Evolutionary conservation across 225 moss, liverwort and hornwort genomes (phyloP).

Genomic region (Pseudoscleropodium purum): DNA sequence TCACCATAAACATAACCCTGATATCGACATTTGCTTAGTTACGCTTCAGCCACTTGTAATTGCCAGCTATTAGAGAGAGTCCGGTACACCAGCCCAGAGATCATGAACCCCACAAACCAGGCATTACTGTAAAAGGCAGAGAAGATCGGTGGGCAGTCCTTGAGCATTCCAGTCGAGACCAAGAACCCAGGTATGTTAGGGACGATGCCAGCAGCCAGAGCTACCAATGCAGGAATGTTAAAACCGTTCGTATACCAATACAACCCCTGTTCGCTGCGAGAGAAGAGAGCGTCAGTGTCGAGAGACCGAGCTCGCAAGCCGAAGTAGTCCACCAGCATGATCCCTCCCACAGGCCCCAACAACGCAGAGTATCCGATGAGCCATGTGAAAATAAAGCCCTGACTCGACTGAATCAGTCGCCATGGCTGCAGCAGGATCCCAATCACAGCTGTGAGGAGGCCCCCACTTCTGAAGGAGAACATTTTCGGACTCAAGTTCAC

Average conservation of each 20-base stretch:
- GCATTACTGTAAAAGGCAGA: constrained; percentile 59
- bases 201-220: constrained; percentile 53
- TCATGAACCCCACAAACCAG: constrained; percentile 75
- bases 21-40: neutral
- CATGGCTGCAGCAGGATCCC: constrained; percentile 76
- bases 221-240: constrained; percentile 58
- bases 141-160: constrained; percentile 28
- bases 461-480: constrained; percentile 62
- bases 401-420: constrained; percentile 74
- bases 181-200: constrained; percentile 80
- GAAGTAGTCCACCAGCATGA: constrained; percentile 77
- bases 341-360: constrained; percentile 80
- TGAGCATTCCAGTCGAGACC: constrained; percentile 25
- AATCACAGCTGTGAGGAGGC: constrained; percentile 51
- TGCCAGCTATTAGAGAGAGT: constrained; percentile 17
- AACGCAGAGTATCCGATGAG: constrained; percentile 91
- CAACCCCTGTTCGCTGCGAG: constrained; percentile 20
- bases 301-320: constrained; percentile 43
- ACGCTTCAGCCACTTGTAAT: constrained; percentile 13
- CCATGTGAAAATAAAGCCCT: constrained; percentile 88
- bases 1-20: neutral
- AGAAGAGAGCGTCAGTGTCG: constrained; percentile 53
- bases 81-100: constrained; percentile 51
- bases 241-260: constrained; percentile 83
- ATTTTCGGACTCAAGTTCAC: constrained; percentile 55